phyloP scores from a whole-genome alignment of 139 green algal genomes.

The Chlamydomonas schloesseri region DNA sequence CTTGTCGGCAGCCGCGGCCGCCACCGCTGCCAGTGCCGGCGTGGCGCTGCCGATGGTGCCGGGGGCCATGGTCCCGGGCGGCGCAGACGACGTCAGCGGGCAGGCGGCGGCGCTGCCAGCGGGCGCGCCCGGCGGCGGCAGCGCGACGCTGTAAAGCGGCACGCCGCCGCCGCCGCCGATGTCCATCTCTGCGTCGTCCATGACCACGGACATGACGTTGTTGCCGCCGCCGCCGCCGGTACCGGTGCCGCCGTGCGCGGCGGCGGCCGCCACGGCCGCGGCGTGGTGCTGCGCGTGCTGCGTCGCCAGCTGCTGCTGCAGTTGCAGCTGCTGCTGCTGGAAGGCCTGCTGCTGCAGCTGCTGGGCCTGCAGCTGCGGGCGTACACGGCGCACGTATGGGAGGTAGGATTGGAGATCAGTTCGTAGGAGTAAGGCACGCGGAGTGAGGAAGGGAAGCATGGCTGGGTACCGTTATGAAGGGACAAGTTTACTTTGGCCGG shows the following conservation, averaged over 20 bases:
- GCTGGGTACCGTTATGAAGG: no score
- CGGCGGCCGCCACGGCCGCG: no score
- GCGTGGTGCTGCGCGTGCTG: no score
- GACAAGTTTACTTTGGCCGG: no score
- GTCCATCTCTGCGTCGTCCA: background rate
- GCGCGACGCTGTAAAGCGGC: background rate
- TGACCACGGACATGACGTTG: no score
- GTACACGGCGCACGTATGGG: no score
- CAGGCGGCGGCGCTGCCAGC: background rate
- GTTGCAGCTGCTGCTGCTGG: background rate
- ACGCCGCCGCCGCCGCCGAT: background rate
- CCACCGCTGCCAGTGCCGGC: background rate
- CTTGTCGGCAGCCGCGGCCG: background rate
- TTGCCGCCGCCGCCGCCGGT: no score
- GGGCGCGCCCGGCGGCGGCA: background rate
- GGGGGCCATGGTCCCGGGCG: no score
- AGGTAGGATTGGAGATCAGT: no score
- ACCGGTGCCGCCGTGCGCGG: no score
- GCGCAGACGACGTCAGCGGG: background rate
- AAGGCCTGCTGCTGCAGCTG: background rate
- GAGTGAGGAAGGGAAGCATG: no score
- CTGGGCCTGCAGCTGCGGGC: background rate
- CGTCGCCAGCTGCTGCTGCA: background rate
- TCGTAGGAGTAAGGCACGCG: no score
- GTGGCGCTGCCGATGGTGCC: background rate